These are phyloP conservation scores for Cicer judaicum DNA, from an alignment of 306 rosid genomes.

Conservation along the genomic window DNA sequence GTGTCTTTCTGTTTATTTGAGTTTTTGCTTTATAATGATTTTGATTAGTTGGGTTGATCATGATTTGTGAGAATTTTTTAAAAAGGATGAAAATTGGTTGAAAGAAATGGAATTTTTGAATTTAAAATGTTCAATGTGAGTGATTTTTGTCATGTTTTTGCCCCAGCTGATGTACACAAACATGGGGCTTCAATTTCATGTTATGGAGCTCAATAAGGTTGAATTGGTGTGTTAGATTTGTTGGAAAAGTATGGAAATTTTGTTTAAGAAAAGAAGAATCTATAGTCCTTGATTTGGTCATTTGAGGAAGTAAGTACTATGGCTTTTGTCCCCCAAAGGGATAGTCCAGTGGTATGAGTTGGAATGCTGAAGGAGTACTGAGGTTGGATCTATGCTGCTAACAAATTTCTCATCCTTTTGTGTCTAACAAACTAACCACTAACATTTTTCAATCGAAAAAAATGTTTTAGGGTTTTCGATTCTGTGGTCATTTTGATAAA, in stretches of 20 bases:
- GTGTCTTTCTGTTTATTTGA: background rate
- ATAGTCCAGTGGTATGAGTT: too few species aligned
- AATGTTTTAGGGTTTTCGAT: conserved; percentile 35
- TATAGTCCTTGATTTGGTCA: conserved; percentile 9
- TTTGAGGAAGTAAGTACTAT: background rate
- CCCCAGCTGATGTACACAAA: conserved; percentile 29
- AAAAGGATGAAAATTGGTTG: conserved; percentile 11
- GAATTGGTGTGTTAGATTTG: conserved; percentile 19
- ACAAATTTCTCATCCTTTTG: too few species aligned
- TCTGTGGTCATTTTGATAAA: conserved; percentile 7
- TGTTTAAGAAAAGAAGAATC: background rate
- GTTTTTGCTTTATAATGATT: background rate
- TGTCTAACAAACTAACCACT: too few species aligned
- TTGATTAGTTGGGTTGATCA: conserved; percentile 32
- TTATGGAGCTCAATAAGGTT: background rate
- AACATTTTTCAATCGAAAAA: too few species aligned
- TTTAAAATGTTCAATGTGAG: conserved; percentile 31
- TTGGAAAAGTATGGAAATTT: conserved; percentile 16
- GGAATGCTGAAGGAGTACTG: too few species aligned
- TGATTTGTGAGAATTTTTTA: conserved; percentile 13
- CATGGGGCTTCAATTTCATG: background rate
- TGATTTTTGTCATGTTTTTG: conserved; percentile 30
- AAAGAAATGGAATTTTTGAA: conserved; percentile 27
- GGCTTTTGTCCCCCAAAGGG: too few species aligned
- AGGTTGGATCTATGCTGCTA: too few species aligned